A percentile compares a stretch with the other conserved stretches of the same genome.
Evolutionary conservation across 192 early-diverging fungal genomes (phyloP).

Genomic region (Coemansia sp.): DNA sequence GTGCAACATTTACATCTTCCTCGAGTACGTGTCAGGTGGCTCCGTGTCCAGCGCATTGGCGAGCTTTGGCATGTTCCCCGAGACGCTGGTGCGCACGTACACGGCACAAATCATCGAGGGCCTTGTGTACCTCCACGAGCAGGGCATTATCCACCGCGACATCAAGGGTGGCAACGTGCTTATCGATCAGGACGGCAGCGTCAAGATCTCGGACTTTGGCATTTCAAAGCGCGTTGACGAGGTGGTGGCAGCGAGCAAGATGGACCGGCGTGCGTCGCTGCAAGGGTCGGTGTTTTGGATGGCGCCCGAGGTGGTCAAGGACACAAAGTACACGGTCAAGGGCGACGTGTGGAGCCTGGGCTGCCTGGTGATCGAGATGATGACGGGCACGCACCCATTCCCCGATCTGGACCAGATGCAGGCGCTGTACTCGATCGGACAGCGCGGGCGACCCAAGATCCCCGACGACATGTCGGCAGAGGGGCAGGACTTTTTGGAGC

Average conservation of each 20-base stretch:
- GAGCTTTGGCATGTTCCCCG: conserved; percentile 88
- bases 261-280: conserved; percentile 71
- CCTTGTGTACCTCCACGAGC: conserved; percentile 91
- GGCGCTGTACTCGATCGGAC: conserved; percentile 73
- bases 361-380: conserved; percentile 98
- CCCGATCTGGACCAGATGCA: conserved; percentile 80
- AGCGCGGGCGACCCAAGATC: conserved; percentile 45
- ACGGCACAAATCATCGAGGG: conserved; percentile 92
- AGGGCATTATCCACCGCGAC: conserved; percentile 96
- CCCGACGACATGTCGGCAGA: conserved; percentile 43
- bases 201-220: conserved; percentile 99
- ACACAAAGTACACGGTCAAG: conserved; percentile 90
- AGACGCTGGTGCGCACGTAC: conserved; percentile 79
- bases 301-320: conserved; percentile 98
- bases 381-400: conserved; percentile 94
- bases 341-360: conserved; percentile 95
- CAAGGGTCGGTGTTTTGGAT: conserved; percentile 99
- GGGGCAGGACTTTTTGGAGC: conserved; percentile 53
- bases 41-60: conserved; percentile 86
- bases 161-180: conserved; percentile 97
- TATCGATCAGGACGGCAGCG: conserved; percentile 89
- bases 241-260: conserved; percentile 53
- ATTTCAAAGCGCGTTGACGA: conserved; percentile 96
- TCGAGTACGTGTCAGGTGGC: conserved; percentile 98
- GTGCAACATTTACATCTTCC: conserved; percentile 83